Percentiles rank a stretch among this genome's conserved stretches.
Conservation (phyloP, 768 basidiomycete genomes). For the Mycena latifolia region DNA sequence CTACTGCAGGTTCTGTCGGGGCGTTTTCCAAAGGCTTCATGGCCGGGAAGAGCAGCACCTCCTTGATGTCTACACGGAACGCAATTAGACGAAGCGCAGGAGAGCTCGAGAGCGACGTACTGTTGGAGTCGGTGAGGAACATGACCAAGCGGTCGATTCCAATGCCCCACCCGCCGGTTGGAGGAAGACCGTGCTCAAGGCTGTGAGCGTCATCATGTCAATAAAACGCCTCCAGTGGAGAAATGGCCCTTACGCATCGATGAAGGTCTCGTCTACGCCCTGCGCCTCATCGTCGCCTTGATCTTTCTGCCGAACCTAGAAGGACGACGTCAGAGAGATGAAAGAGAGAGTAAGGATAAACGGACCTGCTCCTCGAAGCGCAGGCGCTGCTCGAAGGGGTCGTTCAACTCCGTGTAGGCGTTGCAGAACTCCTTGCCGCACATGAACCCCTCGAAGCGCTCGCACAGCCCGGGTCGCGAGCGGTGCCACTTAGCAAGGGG, state of each 20-base stretch:
- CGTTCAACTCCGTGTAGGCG: conserved; percentile 99
- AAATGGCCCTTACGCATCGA: conserved; percentile 81
- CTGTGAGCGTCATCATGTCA: conserved; percentile 49
- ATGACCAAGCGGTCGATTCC: conserved; percentile 97
- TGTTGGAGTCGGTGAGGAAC: conserved; percentile 98
- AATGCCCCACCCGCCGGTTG: conserved; percentile 97
- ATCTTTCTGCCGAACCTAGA: conserved; percentile 89
- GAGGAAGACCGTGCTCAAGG: conserved; percentile 96
- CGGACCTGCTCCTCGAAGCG: conserved; percentile 94
- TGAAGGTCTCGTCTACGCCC: conserved; percentile 94
- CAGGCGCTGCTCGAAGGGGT: conserved; percentile 95
- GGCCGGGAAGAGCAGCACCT: conserved; percentile 95
- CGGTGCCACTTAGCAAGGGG: conserved; percentile 99
- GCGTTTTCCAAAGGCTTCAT: conserved; percentile 87
- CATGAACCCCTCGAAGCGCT: conserved; percentile 99
- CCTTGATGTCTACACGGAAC: conserved; percentile 84
- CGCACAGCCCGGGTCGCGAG: conserved; percentile 95
- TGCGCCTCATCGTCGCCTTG: conserved; percentile 99
- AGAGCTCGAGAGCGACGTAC: conserved; percentile 56
- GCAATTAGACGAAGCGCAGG: conserved; percentile 5
- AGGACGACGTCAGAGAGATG: conserved; percentile 7
- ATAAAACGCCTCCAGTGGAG: conserved; percentile 15
- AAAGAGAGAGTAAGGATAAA: background rate
- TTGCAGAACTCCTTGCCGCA: conserved; percentile 99
- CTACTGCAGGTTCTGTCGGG: conserved; percentile 45